phyloP scores from a whole-genome alignment of 495 filamentous ascomycete genomes.

The Hapsidospora chrysogenum region DNA sequence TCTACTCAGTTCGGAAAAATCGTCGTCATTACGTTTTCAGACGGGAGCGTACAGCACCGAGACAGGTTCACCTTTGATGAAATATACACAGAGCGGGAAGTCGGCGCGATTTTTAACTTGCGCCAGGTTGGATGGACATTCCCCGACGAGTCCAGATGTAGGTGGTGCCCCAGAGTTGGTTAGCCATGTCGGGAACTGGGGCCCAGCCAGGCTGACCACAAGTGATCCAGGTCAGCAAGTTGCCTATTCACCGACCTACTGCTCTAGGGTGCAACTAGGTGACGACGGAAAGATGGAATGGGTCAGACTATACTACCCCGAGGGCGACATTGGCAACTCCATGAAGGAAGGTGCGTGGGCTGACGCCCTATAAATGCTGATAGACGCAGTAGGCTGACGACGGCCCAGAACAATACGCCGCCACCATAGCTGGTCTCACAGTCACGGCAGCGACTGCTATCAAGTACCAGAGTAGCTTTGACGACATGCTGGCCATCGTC shows the following conservation, averaged over 20 bases:
- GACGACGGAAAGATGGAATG: constrained; percentile 49
- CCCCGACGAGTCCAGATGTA: constrained; percentile 28
- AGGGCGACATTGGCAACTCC: constrained; percentile 19
- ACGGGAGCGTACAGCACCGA: constrained; percentile 63
- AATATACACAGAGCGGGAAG: constrained; percentile 42
- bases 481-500: constrained; percentile 59
- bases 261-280: constrained; percentile 45
- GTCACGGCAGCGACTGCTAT: constrained; percentile 25
- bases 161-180: no score
- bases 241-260: constrained; percentile 60
- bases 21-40: constrained; percentile 52
- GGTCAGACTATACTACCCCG: constrained; percentile 39
- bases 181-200: constrained; percentile 29
- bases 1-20: constrained; percentile 48
- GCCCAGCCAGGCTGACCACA: no score
- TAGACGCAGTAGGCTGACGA: background rate
- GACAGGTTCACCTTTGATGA: constrained; percentile 52
- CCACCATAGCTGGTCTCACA: constrained; percentile 20
- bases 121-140: constrained; percentile 63
- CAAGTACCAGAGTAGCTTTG: constrained; percentile 40
- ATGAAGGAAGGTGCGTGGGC: constrained; percentile 26
- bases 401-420: constrained; percentile 11
- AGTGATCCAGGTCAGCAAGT: no score
- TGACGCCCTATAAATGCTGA: background rate
- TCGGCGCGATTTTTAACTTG: constrained; percentile 46